Base-by-base conservation (phyloP, 208 protist species). In the Trypanosoma vivax region DNA sequence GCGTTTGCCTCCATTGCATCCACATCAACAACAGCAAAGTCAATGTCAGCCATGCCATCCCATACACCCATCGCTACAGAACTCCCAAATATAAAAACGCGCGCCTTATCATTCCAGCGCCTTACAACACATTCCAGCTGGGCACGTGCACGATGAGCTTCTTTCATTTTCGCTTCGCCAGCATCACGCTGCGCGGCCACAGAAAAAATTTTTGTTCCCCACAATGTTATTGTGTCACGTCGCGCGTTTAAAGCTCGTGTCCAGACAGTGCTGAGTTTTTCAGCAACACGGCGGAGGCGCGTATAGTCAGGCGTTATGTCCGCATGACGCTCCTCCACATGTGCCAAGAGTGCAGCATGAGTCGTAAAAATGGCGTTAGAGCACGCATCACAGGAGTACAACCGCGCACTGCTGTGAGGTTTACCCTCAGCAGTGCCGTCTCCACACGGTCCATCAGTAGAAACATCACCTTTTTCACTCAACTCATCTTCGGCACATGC, bases 21-120 rank as follows among this genome's bases (percentile, higher is more conserved):
- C 14, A 88, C 79, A 53, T 94, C 87, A 13, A 94, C 81, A 2
- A 94, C 83, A 13, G 87, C 79, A 56, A 94, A 94, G 68, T 94
- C 87, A 57, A 94, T 86, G 59, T 94, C 87, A 0, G 80, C 73
- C 45, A 87, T 74, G 9, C 87, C 83, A 51, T 94, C 87, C 83
- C 87, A 94, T 39, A 88, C 76, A 0, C 71, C 82, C 53, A 94
- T 85, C 7, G 83, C 74, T 18, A 92, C 81, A 33, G 77, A 82
- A 54, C 75, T 84, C 52, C 83, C 88, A 43, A 94, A 94, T 37
- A 94, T 88, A 37, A 80, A 94, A 21, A 92, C 83, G 31, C 65
- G 56, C 55, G 76, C 83, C 23, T 43, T 60, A 9, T 83, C 80
- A 38, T 83, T 73, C 84, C 88, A 94, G 43, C 65, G 76, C 23